A percentile compares a stretch with the other conserved stretches of the same genome.
phyloP scores from a whole-genome alignment of 352 stramenopile species.

The Phytophthora sp. region DNA sequence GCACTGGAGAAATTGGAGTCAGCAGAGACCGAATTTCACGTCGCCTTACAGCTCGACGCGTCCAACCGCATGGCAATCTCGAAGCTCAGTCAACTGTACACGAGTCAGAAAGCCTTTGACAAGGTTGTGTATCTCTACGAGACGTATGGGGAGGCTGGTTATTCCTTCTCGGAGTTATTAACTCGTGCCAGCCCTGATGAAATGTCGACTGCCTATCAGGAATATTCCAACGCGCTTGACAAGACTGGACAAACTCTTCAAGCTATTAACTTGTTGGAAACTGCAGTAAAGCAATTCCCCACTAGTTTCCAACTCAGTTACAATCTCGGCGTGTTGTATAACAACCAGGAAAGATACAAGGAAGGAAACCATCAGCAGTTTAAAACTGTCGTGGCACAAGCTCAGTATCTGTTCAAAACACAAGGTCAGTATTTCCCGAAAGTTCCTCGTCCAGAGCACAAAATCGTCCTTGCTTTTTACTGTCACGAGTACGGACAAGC shows the following conservation, averaged over 20 bases:
- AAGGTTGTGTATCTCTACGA: slow-evolving; percentile 42
- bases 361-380: slow-evolving; percentile 42
- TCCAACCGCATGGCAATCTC: slow-evolving; percentile 24
- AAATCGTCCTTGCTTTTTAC: slow-evolving; percentile 80
- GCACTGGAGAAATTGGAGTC: slow-evolving; percentile 14
- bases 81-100: slow-evolving; percentile 30
- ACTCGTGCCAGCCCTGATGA: slow-evolving; percentile 20
- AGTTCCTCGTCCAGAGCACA: slow-evolving; percentile 28
- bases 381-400: slow-evolving; percentile 43
- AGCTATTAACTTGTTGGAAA: slow-evolving; percentile 47
- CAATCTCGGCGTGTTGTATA: slow-evolving; percentile 61
- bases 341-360: slow-evolving; percentile 32
- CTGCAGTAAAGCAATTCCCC: slow-evolving; percentile 25
- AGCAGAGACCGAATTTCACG: slow-evolving; percentile 29
- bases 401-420: slow-evolving; percentile 32
- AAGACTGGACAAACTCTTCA: slow-evolving; percentile 25
- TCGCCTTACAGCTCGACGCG: slow-evolving; percentile 24
- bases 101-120: slow-evolving; percentile 17
- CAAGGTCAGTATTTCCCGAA: slow-evolving; percentile 40
- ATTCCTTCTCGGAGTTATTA: slow-evolving; percentile 1
- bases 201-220: slow-evolving; percentile 42
- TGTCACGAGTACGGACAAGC: slow-evolving; percentile 92
- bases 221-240: slow-evolving; percentile 50
- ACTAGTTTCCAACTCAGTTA: slow-evolving; percentile 50
- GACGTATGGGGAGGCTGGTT: slow-evolving; percentile 19